Conservation (phyloP, 805 yeast species). For the Millerago galiae region DNA sequence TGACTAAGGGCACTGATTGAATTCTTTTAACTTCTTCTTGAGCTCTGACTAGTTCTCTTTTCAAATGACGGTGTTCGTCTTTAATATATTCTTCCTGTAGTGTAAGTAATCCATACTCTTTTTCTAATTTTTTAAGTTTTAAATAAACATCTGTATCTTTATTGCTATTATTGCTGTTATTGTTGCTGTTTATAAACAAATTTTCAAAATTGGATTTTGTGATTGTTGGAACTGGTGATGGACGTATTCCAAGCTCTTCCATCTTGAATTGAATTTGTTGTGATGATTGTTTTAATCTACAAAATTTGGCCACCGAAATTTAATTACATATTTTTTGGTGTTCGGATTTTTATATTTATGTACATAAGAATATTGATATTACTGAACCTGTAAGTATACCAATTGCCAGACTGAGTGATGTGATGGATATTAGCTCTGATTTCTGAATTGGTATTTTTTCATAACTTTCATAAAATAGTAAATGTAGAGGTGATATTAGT, state of each 20-base stretch:
- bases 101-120: slow-evolving; percentile 75
- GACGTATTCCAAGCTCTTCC: slow-evolving; percentile 59
- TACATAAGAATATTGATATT: neutral
- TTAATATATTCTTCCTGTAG: slow-evolving; percentile 96
- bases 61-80: slow-evolving; percentile 95
- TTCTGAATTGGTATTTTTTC: slow-evolving; percentile 1
- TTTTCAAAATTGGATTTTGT: slow-evolving; percentile 28
- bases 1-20: slow-evolving; percentile 94
- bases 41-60: slow-evolving; percentile 90
- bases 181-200: slow-evolving; percentile 20
- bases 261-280: slow-evolving; percentile 22
- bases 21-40: slow-evolving; percentile 98
- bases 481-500: slow-evolving; percentile 9
- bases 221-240: slow-evolving; percentile 25
- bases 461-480: slow-evolving; percentile 8
- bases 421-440: neutral
- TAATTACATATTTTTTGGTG: neutral
- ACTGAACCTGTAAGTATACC: slow-evolving; percentile 11
- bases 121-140: slow-evolving; percentile 80
- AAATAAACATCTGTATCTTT: slow-evolving; percentile 64
- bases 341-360: no score
- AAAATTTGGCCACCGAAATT: slow-evolving; percentile 16
- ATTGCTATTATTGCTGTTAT: slow-evolving; percentile 1
- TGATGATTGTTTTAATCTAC: neutral
- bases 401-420: slow-evolving; percentile 5